Evolutionary conservation across 202 grass and related monocot species (phyloP), one percentile per base, ranked within the genome.

Genomic region (Panicum hallii): DNA sequence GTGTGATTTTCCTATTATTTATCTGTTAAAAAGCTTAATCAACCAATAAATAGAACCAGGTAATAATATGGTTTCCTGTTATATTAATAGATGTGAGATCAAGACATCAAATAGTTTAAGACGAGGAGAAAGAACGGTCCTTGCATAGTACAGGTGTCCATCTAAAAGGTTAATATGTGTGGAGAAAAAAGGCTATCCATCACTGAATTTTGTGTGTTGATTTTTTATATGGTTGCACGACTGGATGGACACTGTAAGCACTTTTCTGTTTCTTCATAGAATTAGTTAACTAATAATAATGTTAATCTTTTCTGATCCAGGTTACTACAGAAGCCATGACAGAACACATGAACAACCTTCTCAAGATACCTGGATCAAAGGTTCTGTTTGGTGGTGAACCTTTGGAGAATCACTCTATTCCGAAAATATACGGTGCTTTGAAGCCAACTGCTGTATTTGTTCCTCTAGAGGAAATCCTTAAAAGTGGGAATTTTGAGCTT

Each of bases 381-480:
- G 74, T 99, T 86, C 82, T 99, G 58, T 99, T 99, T 78, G 93
- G 96, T 56, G 93, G 96, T 60, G 61, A 90, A 92, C 81, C 90
- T 46, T 89, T 99, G 82, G 81, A 92, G 62, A 92, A 92, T 66
- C 96, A 99, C 72, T 96, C 88, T 72, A 96, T 99, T 89, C 96
- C 96, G 43, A 83, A 96, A 86, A 81, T 99, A 77, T 99, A 99
- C 80, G 96, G 96, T 11, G 96, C 96, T 10, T n/a, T 99, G 74
- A 94, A 91, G 57, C 96, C 96, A 53, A 96, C 96, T 77, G 91
- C 96, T 80, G 67, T 99, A 44, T 99, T 96, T 92, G 88, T 99
- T 80, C 96, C 93, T 86, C 58, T 99, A 70, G 72, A 58, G 43
- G 93, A 99, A 90, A 95, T 96, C 16, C 89, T 92, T 56, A 92